phyloP scores from a whole-genome alignment of 148 eudicot species.

The Vaccinium vitisidaea region DNA sequence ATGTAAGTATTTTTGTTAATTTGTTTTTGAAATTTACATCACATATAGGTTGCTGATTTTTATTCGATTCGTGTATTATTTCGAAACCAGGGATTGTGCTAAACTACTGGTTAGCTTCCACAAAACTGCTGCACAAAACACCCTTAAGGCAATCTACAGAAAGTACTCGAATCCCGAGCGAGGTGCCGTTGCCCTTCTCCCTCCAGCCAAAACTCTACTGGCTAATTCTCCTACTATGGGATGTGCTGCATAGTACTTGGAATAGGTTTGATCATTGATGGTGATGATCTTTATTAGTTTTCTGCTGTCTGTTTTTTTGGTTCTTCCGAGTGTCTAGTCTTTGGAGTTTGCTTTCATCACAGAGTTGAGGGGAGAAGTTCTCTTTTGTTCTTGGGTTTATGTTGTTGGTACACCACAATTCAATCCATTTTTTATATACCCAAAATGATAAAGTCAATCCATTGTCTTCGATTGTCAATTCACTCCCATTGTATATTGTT shows the following conservation, averaged over 20 bases:
- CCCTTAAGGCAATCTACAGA: conserved; percentile 53
- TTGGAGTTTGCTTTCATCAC: not conserved
- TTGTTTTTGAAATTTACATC: not conserved
- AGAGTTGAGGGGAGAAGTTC: not conserved
- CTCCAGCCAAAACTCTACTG: conserved; percentile 54
- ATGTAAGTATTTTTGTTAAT: conserved; percentile 25
- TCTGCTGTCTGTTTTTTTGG: not conserved
- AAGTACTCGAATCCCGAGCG: conserved; percentile 56
- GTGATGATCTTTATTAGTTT: not conserved
- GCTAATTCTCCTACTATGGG: not conserved
- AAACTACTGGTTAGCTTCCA: conserved; percentile 62
- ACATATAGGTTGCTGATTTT: not conserved
- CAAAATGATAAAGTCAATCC: too few relatives aligned
- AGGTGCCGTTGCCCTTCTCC: conserved; percentile 53
- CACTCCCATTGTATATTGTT: too few relatives aligned
- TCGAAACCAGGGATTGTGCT: conserved; percentile 58
- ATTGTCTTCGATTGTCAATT: too few relatives aligned
- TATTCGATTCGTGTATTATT: not conserved
- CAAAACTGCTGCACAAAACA: conserved; percentile 41
- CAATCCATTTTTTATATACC: not conserved
- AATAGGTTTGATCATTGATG: not conserved
- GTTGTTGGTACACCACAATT: not conserved
- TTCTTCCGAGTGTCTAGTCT: not conserved
- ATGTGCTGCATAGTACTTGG: not conserved
- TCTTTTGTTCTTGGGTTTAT: not conserved